Evolutionary conservation across 2,329 filamentous ascomycete species (phyloP).

Genomic region (Penicillium sp.): DNA sequence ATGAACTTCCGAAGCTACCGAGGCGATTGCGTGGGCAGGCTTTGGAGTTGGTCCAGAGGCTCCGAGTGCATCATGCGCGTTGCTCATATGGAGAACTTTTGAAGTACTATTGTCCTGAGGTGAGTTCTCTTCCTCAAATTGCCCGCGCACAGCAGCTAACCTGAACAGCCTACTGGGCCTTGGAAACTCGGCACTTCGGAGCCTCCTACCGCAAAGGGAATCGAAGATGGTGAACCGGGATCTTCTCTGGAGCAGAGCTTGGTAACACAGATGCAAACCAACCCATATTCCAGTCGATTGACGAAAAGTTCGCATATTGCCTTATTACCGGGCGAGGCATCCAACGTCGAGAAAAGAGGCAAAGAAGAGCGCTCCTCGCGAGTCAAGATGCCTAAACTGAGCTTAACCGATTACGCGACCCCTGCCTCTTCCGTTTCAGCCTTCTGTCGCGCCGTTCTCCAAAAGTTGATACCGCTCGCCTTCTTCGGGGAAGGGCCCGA

Average conservation of each 20-base stretch:
- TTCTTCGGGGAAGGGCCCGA: conserved; percentile 67
- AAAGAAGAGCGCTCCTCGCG: conserved; percentile 7
- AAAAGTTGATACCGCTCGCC: conserved; percentile 67
- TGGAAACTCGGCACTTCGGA: conserved; percentile 19
- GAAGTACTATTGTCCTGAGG: conserved; percentile 72
- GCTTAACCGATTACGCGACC: conserved; percentile 67
- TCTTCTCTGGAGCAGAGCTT: conserved; percentile 20
- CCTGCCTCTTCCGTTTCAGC: conserved; percentile 70
- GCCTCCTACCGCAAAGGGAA: background rate
- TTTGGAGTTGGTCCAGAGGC: conserved; percentile 59
- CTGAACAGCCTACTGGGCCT: conserved; percentile 21
- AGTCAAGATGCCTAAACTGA: conserved; percentile 24
- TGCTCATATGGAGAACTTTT: conserved; percentile 81
- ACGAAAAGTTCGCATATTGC: background rate
- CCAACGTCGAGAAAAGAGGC: background rate
- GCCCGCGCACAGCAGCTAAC: conserved; percentile 11
- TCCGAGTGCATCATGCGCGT: conserved; percentile 68
- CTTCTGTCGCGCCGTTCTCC: conserved; percentile 77
- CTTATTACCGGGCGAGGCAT: background rate
- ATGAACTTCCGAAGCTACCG: conserved; percentile 28
- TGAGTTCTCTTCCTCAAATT: conserved; percentile 28
- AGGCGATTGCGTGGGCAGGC: conserved; percentile 61
- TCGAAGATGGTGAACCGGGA: background rate
- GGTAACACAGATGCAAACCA: conserved; percentile 25
- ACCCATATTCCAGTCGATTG: background rate